Evolutionary conservation across 1,284 basidiomycete genomes (phyloP).

Genomic region (Cryptococcus wingfieldii): DNA sequence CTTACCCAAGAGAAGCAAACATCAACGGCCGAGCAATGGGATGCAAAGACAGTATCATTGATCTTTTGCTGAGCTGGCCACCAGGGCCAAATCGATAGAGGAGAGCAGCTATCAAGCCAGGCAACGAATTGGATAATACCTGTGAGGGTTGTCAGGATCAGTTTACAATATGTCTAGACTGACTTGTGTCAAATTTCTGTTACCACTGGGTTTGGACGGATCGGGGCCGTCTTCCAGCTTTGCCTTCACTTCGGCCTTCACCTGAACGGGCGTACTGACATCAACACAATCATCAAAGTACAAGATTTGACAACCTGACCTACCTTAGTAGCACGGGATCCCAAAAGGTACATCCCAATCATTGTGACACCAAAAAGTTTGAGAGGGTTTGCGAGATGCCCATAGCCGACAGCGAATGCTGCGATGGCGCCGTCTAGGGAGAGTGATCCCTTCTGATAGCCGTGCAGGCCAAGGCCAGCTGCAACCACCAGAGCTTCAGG

Average conservation of each 20-base stretch:
- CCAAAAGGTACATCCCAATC: conserved; percentile 76
- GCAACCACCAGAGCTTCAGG: conserved; percentile 51
- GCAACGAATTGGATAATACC: conserved; percentile 71
- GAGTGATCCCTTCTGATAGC: conserved; percentile 52
- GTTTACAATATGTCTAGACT: conserved; percentile 2
- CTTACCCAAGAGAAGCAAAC: conserved; percentile 61
- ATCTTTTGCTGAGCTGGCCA: conserved; percentile 29
- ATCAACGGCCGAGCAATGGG: conserved; percentile 26
- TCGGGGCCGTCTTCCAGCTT: conserved; percentile 73
- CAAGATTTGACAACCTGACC: conserved; percentile 51
- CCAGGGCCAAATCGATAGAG: conserved; percentile 57
- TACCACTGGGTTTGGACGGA: conserved; percentile 56
- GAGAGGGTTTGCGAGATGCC: conserved; percentile 45
- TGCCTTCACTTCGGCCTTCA: conserved; percentile 58
- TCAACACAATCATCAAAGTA: neutral
- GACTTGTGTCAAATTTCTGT: conserved; percentile 70
- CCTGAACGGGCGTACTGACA: conserved; percentile 21
- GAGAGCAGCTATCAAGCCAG: conserved; percentile 62
- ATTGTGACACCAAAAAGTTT: conserved; percentile 64
- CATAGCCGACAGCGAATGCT: conserved; percentile 67
- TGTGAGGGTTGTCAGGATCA: conserved; percentile 8
- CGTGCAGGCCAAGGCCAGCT: conserved; percentile 53
- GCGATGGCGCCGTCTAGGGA: conserved; percentile 55
- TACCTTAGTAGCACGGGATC: conserved; percentile 79
- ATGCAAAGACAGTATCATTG: conserved; percentile 8